Evolutionary conservation across 495 filamentous ascomycete genomes (phyloP).

Genomic region (Podospora pseudoanserina): DNA sequence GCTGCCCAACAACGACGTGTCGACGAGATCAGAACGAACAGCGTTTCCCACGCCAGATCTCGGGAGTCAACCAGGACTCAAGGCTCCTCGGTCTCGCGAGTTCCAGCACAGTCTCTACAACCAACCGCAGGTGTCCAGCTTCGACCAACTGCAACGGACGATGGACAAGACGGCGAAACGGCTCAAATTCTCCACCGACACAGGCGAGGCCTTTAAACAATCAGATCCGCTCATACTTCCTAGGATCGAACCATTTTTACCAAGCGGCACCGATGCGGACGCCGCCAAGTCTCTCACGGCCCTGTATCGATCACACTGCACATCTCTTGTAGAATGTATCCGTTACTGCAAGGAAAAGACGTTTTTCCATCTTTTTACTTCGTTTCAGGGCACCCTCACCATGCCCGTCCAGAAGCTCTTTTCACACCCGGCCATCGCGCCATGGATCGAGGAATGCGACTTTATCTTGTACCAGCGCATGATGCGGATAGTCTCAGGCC

Average conservation of each 20-base stretch:
- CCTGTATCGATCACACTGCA: constrained; percentile 89
- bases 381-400: constrained; percentile 92
- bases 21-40: constrained; percentile 53
- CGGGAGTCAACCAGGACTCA: constrained; percentile 30
- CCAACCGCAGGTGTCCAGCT: constrained; percentile 42
- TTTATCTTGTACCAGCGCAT: constrained; percentile 94
- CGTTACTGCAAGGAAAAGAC: constrained; percentile 93
- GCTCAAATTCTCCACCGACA: constrained; percentile 60
- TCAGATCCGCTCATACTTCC: constrained; percentile 72
- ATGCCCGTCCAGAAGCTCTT: constrained; percentile 96
- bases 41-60: constrained; percentile 64
- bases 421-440: constrained; percentile 70
- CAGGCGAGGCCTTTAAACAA: constrained; percentile 49
- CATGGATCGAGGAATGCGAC: constrained; percentile 94
- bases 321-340: constrained; percentile 88
- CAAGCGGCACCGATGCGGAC: constrained; percentile 72
- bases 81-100: constrained; percentile 27
- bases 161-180: constrained; percentile 59
- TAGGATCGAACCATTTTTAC: constrained; percentile 70
- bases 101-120: constrained; percentile 48
- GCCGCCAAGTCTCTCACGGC: constrained; percentile 75
- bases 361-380: constrained; percentile 90
- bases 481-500: constrained; percentile 79
- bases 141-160: constrained; percentile 45
- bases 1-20: constrained; percentile 22